Percentiles rank a stretch among this genome's conserved stretches.
Evolutionary conservation across 2,329 filamentous ascomycete genomes (phyloP).

Genomic region (Orbilia oligospora): DNA sequence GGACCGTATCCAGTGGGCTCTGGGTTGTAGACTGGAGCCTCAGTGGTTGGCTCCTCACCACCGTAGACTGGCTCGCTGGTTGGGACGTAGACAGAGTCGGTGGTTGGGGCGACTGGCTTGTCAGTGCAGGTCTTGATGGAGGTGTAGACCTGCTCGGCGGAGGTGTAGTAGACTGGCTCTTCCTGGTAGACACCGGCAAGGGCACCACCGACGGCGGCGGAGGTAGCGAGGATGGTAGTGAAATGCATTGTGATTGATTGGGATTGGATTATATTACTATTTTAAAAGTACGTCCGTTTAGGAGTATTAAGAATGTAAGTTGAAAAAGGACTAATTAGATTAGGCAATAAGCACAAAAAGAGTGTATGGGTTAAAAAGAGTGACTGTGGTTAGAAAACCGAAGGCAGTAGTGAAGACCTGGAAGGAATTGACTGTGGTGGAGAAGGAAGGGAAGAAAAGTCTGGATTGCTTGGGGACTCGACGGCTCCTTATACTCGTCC

Average conservation of each 20-base stretch:
- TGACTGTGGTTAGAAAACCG: slow-evolving; percentile 61
- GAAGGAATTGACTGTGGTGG: slow-evolving; percentile 61
- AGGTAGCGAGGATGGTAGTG: slow-evolving; percentile 53
- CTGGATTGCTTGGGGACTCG: slow-evolving; percentile 46
- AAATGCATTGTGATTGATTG: slow-evolving; percentile 56
- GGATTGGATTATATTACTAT: slow-evolving; percentile 59
- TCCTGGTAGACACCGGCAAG: slow-evolving; percentile 54
- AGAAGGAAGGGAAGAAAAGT: slow-evolving; percentile 55
- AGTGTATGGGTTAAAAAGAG: slow-evolving; percentile 57
- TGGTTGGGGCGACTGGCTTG: slow-evolving; percentile 29
- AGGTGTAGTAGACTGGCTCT: slow-evolving; percentile 52
- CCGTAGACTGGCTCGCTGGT: slow-evolving; percentile 35
- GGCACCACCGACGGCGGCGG: slow-evolving; percentile 51
- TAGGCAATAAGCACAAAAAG: slow-evolving; percentile 45
- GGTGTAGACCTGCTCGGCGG: slow-evolving; percentile 47
- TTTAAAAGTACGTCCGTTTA: slow-evolving; percentile 52
- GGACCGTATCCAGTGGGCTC: slow-evolving; percentile 22
- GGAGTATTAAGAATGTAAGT: slow-evolving; percentile 60
- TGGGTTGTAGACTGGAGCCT: slow-evolving; percentile 19
- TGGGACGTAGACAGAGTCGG: slow-evolving; percentile 25
- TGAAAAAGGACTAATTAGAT: slow-evolving; percentile 33
- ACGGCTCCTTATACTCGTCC: slow-evolving; percentile 59
- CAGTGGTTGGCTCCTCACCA: slow-evolving; percentile 13
- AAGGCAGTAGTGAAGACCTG: slow-evolving; percentile 59
- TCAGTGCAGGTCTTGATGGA: slow-evolving; percentile 52